These are phyloP conservation scores for Curvularia verruculosa DNA, from an alignment of 2,329 filamentous ascomycete species.

Conservation along the genomic window DNA sequence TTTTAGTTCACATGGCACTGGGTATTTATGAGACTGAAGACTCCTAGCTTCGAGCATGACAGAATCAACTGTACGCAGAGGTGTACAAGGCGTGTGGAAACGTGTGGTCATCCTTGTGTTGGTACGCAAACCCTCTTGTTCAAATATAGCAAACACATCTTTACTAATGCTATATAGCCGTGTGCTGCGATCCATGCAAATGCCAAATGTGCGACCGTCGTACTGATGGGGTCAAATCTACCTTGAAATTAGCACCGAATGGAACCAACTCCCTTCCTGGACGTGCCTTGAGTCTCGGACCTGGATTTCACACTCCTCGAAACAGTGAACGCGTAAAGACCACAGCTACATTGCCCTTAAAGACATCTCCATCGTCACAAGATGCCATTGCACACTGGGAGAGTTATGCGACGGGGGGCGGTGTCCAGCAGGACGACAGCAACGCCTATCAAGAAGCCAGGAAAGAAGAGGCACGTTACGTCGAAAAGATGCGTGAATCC, in stretches of 20 bases:
- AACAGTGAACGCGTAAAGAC: background rate
- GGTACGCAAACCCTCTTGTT: constrained; percentile 11
- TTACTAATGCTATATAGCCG: constrained; percentile 10
- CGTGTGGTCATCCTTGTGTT: constrained; percentile 41
- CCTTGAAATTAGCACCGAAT: constrained; percentile 31
- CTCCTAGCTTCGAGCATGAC: constrained; percentile 32
- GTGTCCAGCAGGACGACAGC: constrained; percentile 29
- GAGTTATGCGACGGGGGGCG: constrained; percentile 14
- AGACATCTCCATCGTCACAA: background rate
- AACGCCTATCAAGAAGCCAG: constrained; percentile 17
- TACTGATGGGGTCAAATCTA: constrained; percentile 29
- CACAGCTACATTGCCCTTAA: background rate
- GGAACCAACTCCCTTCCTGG: constrained; percentile 1
- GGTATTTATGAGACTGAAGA: background rate
- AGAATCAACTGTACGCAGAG: constrained; percentile 44
- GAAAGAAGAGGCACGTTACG: constrained; percentile 22
- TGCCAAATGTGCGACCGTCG: constrained; percentile 38
- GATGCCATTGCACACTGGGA: constrained; percentile 18
- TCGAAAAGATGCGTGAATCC: constrained; percentile 7
- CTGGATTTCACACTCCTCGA: constrained; percentile 5
- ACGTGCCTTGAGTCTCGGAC: constrained; percentile 9
- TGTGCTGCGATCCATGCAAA: constrained; percentile 40
- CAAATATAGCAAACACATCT: background rate
- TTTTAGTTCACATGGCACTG: background rate
- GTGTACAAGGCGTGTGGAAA: constrained; percentile 27